Percentiles rank a stretch among this genome's conserved stretches.
Conservation (phyloP, 257 asterid genomes). For the Scutellaria baicalensis region DNA sequence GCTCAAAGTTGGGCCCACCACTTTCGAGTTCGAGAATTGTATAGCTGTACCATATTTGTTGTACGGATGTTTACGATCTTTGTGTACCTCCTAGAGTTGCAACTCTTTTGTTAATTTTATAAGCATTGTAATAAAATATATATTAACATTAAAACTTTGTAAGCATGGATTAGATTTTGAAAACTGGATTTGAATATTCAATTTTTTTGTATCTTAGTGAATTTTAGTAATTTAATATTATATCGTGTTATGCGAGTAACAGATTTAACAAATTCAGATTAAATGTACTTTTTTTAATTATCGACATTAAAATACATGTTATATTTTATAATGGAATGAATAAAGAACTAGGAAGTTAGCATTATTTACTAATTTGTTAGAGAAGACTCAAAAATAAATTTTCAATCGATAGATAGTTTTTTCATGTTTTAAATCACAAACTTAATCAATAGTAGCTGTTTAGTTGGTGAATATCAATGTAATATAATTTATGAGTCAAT, state of each 20-base stretch:
- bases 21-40: neutral
- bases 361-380: no score
- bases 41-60: neutral
- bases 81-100: slow-evolving; percentile 3
- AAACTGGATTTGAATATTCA: neutral
- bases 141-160: neutral
- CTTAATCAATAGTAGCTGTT: no score
- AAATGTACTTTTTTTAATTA: no score
- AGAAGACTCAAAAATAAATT: no score
- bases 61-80: slow-evolving; percentile 15
- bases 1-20: slow-evolving; percentile 25
- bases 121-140: neutral
- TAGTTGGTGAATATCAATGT: no score
- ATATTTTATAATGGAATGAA: no score
- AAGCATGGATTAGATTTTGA: neutral
- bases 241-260: neutral
- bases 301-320: no score
- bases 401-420: no score
- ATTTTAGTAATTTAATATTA: neutral
- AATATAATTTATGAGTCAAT: no score
- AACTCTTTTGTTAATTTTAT: neutral
- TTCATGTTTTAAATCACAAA: no score
- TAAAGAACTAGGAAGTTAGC: no score
- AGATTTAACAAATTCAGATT: no score
- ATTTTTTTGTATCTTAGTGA: neutral